A percentile compares a stretch with the other conserved stretches of the same genome.
These are phyloP conservation scores for Cornus suecica DNA, from an alignment of 148 eudicot genomes.

Conservation along the genomic window DNA sequence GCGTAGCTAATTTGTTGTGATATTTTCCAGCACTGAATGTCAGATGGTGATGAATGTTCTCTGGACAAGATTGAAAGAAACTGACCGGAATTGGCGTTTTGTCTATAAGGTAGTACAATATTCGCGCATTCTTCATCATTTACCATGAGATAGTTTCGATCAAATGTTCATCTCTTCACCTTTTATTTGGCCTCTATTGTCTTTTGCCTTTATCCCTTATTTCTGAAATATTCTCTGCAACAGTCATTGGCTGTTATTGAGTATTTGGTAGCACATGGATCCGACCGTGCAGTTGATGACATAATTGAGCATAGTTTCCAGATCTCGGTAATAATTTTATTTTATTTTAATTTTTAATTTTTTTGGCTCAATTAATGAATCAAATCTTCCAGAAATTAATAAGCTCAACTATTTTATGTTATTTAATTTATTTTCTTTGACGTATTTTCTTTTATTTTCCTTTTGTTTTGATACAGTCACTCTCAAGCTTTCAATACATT, in stretches of 20 bases:
- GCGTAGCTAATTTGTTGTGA: conserved; percentile 13
- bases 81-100: conserved; percentile 83
- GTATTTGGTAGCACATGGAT: conserved; percentile 92
- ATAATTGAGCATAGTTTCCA: conserved; percentile 92
- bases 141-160: background rate
- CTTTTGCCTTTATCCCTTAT: background rate
- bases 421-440: background rate
- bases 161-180: background rate
- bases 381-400: background rate
- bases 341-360: conserved; percentile 17
- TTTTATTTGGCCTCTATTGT: conserved; percentile 1
- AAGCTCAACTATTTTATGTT: background rate
- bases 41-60: conserved; percentile 97
- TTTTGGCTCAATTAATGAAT: background rate
- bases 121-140: conserved; percentile 2
- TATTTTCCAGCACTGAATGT: conserved; percentile 71
- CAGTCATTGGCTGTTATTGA: conserved; percentile 92
- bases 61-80: conserved; percentile 91
- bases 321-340: conserved; percentile 92
- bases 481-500: conserved; percentile 74
- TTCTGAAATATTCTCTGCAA: conserved; percentile 17
- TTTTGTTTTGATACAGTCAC: conserved; percentile 51
- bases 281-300: conserved; percentile 98
- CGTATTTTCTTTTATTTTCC: background rate
- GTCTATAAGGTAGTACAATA: conserved; percentile 71